phyloP scores from a whole-genome alignment of 1,139 yeast genomes.

The Schizosaccharomyces versatilis region DNA sequence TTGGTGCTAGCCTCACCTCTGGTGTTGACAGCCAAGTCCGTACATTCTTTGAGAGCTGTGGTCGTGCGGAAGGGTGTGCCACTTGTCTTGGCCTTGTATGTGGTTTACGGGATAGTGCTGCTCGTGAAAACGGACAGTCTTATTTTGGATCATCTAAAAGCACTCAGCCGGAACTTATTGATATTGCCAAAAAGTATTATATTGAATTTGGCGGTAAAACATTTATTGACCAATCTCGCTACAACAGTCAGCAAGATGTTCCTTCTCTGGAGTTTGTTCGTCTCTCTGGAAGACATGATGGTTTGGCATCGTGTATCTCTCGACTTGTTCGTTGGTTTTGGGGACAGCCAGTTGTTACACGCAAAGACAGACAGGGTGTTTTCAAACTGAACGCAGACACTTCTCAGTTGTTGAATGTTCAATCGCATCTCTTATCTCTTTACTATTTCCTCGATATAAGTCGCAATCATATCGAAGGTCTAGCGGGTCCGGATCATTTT shows the following conservation, averaged over 20 bases:
- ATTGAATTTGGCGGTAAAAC: slow-evolving; percentile 30
- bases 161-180: slow-evolving; percentile 14
- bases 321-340: slow-evolving; percentile 61
- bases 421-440: slow-evolving; percentile 12
- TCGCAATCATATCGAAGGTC: slow-evolving; percentile 23
- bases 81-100: slow-evolving; percentile 36
- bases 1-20: slow-evolving; percentile 6
- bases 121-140: not conserved
- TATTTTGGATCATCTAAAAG: slow-evolving; percentile 1
- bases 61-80: slow-evolving; percentile 62
- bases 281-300: slow-evolving; percentile 78
- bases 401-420: slow-evolving; percentile 4
- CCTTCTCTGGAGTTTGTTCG: slow-evolving; percentile 38
- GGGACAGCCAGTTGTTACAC: slow-evolving; percentile 42
- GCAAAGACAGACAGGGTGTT: no score
- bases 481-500: slow-evolving; percentile 19
- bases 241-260: slow-evolving; percentile 8
- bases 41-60: slow-evolving; percentile 33
- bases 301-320: slow-evolving; percentile 59
- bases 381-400: slow-evolving; percentile 17
- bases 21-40: slow-evolving; percentile 14
- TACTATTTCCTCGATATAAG: slow-evolving; percentile 21
- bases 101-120: slow-evolving; percentile 15
- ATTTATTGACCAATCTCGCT: slow-evolving; percentile 18
- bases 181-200: slow-evolving; percentile 31